phyloP scores from a whole-genome alignment of 345 rosid genomes.

The Punica granatum region DNA sequence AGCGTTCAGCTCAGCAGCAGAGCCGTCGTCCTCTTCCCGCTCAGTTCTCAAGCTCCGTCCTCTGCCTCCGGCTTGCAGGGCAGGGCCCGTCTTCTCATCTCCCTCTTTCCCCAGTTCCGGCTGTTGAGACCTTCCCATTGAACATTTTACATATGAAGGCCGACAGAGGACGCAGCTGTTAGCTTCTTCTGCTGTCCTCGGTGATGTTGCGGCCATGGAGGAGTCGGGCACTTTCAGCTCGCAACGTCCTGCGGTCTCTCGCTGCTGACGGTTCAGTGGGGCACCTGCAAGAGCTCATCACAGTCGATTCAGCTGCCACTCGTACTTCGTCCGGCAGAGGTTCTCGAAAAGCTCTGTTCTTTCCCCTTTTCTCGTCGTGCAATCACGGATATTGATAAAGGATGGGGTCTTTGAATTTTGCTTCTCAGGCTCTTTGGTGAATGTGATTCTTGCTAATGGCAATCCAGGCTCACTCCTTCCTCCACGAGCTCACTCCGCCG shows the following conservation, averaged over 20 bases:
- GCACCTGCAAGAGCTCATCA: not conserved
- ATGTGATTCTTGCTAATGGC: constrained; percentile 4
- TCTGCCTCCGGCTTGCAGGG: too few relatives aligned
- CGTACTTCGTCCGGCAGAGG: not conserved
- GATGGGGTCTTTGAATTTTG: not conserved
- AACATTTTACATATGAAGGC: not conserved
- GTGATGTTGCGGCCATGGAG: constrained; percentile 1
- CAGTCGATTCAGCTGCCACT: not conserved
- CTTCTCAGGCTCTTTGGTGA: constrained; percentile 9
- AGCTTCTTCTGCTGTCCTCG: not conserved
- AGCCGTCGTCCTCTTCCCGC: too few relatives aligned
- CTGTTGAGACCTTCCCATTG: not conserved
- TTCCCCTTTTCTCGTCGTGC: not conserved
- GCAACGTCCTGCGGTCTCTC: not conserved
- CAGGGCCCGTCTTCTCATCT: not conserved
- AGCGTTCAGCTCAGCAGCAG: too few relatives aligned
- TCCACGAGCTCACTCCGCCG: not conserved
- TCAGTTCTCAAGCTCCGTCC: too few relatives aligned
- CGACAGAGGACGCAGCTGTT: not conserved
- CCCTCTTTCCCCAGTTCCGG: not conserved
- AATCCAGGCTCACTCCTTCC: not conserved
- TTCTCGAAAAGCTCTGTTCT: not conserved
- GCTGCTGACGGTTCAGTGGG: not conserved
- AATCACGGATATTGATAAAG: not conserved
- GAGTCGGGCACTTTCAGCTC: not conserved